Percentiles rank a stretch among this genome's conserved stretches.
These are phyloP conservation scores for Emmonsiellopsis sp. DNA, from an alignment of 2,329 filamentous ascomycete genomes.

Conservation along the genomic window DNA sequence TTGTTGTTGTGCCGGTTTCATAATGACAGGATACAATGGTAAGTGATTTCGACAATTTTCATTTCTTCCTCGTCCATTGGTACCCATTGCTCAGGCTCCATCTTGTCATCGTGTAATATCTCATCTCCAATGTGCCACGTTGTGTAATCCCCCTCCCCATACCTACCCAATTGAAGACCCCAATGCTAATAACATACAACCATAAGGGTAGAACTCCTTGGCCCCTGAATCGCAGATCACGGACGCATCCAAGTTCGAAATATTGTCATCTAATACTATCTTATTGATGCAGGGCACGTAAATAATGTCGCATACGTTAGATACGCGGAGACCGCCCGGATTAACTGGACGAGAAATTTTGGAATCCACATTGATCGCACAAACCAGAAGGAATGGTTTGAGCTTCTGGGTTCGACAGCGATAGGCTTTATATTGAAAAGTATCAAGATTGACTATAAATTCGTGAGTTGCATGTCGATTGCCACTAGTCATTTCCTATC, in stretches of 20 bases:
- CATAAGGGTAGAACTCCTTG: conserved; percentile 4
- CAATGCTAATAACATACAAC: neutral
- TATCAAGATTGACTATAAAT: conserved; percentile 79
- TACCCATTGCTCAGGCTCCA: neutral
- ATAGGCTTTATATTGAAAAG: conserved; percentile 70
- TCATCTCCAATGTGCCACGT: neutral
- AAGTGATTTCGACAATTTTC: conserved; percentile 14
- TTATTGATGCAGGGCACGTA: conserved; percentile 54
- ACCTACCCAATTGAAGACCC: neutral
- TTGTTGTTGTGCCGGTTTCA: conserved; percentile 4
- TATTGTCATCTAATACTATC: conserved; percentile 11
- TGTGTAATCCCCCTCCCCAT: neutral
- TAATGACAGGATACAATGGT: conserved; percentile 38
- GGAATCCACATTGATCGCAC: conserved; percentile 53
- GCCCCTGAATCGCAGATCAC: neutral
- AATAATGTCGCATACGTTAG: conserved; percentile 80
- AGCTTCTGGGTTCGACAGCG: conserved; percentile 57
- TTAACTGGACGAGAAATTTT: conserved; percentile 69
- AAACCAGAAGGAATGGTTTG: conserved; percentile 56
- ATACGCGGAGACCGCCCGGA: conserved; percentile 71
- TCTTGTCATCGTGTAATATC: neutral
- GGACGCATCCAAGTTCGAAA: neutral
- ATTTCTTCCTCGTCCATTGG: neutral
- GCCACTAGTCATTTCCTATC: no score
- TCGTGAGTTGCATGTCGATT: conserved; percentile 47